Evolutionary conservation across 345 rosid genomes (phyloP), one percentile per base, ranked within the genome.

Genomic region (Streptanthus diversifolius): DNA sequence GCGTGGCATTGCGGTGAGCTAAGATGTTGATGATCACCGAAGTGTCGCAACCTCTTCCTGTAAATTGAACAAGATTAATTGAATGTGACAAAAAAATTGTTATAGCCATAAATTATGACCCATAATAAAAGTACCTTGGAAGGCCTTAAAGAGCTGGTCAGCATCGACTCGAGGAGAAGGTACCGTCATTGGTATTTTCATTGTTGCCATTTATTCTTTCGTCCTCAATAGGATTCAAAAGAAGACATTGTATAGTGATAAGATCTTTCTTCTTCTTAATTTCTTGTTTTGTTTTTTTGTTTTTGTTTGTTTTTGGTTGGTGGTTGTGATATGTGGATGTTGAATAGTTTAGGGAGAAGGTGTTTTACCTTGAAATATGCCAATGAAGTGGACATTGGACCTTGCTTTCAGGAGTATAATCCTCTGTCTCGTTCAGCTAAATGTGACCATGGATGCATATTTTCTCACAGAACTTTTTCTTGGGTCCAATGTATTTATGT

Each of bases 11-110:
- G 3, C 95, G 78, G 36, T 85, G 83, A 12, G 85, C 87, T 58
- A 88, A 80, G 56, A 88, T 81, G 54, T 77, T 74, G 51, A 84
- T 70, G 43, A 88, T 55, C 53, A 78, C 80, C 1, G 79, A 76
- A n/a, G 75, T 36, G 43, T 86, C 95, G 22, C 89, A 86, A 1
- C 89, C 90, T 68, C 86, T 10, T 64, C 89, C 90, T 88, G 69
- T 11, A 63, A 51, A 43, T 51, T 25, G 11, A 25, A 18, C 19
- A 52, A 53, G 48, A 35, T 51, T 32, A 22, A 12, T 21, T 0
- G 7, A 58, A 21, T 24, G 60, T 56, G 39, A 13, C n/a, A 11
- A 29, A 21, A 0, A 19, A 40, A 2, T 18, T 18, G 48, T 18
- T 56, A 17, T 25, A 25, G 3, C 27, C 27, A 25, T 25, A 3